These are phyloP conservation scores for Apiospora marii DNA, from an alignment of 2,329 filamentous ascomycete species.

Conservation along the genomic window DNA sequence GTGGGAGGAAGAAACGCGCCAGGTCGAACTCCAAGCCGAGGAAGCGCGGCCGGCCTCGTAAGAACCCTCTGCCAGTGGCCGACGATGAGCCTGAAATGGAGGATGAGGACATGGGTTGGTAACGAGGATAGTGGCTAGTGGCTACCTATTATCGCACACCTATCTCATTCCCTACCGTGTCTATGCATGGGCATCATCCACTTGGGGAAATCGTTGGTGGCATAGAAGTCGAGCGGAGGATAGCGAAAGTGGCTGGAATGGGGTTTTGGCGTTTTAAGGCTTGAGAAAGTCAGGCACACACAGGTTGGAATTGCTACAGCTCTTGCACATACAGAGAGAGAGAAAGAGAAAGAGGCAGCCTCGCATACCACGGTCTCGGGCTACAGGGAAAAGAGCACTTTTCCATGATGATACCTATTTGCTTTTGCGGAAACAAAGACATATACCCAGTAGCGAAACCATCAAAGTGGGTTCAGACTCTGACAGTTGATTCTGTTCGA, in stretches of 20 bases:
- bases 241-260: neutral
- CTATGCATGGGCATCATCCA: neutral
- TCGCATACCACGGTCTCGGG: neutral
- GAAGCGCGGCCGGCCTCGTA: constrained; percentile 60
- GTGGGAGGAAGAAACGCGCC: constrained; percentile 65
- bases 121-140: neutral
- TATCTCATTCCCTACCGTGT: neutral
- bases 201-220: neutral
- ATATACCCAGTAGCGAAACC: constrained; percentile 8
- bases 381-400: constrained; percentile 1
- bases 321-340: neutral
- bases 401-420: constrained; percentile 22
- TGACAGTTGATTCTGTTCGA: neutral
- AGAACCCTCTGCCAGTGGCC: constrained; percentile 42
- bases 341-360: neutral
- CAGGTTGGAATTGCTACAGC: neutral
- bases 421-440: constrained; percentile 14
- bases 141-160: neutral
- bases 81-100: constrained; percentile 33
- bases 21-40: constrained; percentile 54
- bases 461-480: neutral
- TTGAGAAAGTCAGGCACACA: neutral
- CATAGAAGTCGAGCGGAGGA: neutral
- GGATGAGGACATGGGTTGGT: constrained; percentile 27
- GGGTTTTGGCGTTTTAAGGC: neutral